Percentiles rank a stretch among this genome's conserved stretches.
Evolutionary conservation across 208 protist genomes (phyloP).

Genomic region (Wallacemonas sp.): DNA sequence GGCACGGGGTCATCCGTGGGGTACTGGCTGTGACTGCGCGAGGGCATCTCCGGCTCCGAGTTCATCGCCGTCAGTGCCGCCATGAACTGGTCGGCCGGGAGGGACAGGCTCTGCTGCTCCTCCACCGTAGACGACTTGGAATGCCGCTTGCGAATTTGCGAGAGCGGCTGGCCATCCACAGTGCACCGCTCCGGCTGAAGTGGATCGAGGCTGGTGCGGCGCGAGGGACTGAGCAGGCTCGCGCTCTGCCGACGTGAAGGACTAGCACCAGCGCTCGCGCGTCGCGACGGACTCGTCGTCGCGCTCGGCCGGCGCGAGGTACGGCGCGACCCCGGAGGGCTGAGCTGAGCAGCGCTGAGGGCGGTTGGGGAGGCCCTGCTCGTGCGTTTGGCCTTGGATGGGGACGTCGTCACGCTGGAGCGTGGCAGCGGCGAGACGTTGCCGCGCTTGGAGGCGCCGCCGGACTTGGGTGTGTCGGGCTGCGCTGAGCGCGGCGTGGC

Average conservation of each 20-base stretch:
- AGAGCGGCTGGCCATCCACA: slow-evolving; percentile 3
- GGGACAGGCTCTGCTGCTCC: background rate
- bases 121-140: background rate
- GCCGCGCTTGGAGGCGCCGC: background rate
- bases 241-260: slow-evolving; percentile 4
- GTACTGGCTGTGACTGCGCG: background rate
- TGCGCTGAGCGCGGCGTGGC: background rate
- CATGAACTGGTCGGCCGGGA: slow-evolving; percentile 6
- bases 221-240: background rate
- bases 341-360: background rate
- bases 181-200: slow-evolving; percentile 13
- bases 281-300: background rate
- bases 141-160: background rate
- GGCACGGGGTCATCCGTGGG: slow-evolving; percentile 4
- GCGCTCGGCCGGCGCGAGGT: background rate
- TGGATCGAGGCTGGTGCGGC: slow-evolving; percentile 1
- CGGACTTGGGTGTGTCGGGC: background rate
- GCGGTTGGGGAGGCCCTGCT: background rate
- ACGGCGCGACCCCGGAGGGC: background rate
- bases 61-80: background rate
- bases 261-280: background rate
- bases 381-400: slow-evolving; percentile 1
- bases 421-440: background rate
- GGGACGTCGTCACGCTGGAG: background rate
- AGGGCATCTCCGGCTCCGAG: background rate